Base-by-base conservation (phyloP, 257 asterid genomes). In the Sherardia arvensis region DNA sequence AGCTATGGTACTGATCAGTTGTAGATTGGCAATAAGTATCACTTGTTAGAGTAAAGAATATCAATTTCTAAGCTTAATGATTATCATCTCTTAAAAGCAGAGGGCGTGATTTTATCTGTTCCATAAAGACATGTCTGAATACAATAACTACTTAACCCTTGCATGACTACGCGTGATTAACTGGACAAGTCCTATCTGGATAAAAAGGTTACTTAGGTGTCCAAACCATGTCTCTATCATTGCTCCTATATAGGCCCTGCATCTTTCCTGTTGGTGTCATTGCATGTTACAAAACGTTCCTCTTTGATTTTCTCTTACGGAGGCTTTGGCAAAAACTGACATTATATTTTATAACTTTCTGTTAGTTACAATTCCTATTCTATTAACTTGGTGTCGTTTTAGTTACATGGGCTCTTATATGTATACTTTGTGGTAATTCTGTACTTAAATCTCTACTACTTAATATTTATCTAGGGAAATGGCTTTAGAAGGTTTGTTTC, bases 401-500 rank as follows among this genome's bases (percentile, higher is more conserved):
- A n/a, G 0, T 14, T 22, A 14, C 49, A 2, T 11, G 53, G 4
- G 14, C 5, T 20, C 18, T 7, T 60, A 28, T 25, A 15, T 7
- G 25, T 62, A 4, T 12, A 51, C 1, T 30, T 17, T 69, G n/a
- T 59, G 9, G 59, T n/a, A 15, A 15, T 47, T 40, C 23, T 7
- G 23, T 17, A 17, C 8, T 47, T 5, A 3, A 47, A 15, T 4
- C 23, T n/a, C 54, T 26, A 26, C 17, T 59, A 69, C 69, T 65
- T 70, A 66, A 40, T 49, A 61, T 33, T 69, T 62, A 61, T 51
- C 59, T 72, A 93, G 99, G 91, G 99, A 93, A 77, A 93, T 89
- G 92, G 91, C 97, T 62, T 57, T 93, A 74, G 97, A 85, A 77
- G 99, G 95, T 73, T 78, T 93, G 60, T 85, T 90, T 79, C 99